Percentiles rank a stretch among this genome's conserved stretches.
Evolutionary conservation across 164 flowering plant genomes (phyloP).

Genomic region (Chloranthus sessilifolius): DNA sequence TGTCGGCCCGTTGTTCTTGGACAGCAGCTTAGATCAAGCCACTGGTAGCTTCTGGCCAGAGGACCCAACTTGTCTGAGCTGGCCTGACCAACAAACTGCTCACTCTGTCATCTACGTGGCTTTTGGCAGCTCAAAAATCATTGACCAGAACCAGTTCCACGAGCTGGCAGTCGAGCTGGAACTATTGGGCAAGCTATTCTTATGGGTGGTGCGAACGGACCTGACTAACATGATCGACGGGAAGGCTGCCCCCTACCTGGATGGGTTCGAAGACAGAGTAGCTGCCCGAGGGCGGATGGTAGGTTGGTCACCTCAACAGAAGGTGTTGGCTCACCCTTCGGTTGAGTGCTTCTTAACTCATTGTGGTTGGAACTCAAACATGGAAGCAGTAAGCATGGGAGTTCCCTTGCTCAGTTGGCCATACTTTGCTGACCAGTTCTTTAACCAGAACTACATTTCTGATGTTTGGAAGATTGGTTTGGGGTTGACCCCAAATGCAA

Average conservation of each 20-base stretch:
- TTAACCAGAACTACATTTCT: conserved; percentile 7
- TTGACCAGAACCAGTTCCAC: neutral
- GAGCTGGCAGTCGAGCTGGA: conserved; percentile 36
- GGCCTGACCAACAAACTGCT: neutral
- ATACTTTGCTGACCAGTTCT: conserved; percentile 24
- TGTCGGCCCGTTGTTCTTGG: conserved; percentile 12
- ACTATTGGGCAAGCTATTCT: no score
- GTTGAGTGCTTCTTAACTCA: conserved; percentile 55
- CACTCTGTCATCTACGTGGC: neutral
- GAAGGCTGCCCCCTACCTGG: conserved; percentile 16
- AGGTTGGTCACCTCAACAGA: conserved; percentile 52
- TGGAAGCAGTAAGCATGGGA: conserved; percentile 43
- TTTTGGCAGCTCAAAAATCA: neutral
- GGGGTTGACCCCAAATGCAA: conserved; percentile 8
- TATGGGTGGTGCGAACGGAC: no score
- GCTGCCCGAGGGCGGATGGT: conserved; percentile 30
- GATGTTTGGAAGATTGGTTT: conserved; percentile 20
- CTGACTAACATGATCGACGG: conserved; percentile 17
- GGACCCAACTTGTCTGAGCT: conserved; percentile 1
- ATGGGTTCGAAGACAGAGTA: conserved; percentile 30
- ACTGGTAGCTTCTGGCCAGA: conserved; percentile 9
- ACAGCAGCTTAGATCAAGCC: neutral
- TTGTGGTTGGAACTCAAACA: no score
- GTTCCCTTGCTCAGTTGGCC: conserved; percentile 64
- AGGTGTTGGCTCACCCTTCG: conserved; percentile 40